Conservation (phyloP, 169 alveolate genomes). For the Perkinsus olseni region DNA sequence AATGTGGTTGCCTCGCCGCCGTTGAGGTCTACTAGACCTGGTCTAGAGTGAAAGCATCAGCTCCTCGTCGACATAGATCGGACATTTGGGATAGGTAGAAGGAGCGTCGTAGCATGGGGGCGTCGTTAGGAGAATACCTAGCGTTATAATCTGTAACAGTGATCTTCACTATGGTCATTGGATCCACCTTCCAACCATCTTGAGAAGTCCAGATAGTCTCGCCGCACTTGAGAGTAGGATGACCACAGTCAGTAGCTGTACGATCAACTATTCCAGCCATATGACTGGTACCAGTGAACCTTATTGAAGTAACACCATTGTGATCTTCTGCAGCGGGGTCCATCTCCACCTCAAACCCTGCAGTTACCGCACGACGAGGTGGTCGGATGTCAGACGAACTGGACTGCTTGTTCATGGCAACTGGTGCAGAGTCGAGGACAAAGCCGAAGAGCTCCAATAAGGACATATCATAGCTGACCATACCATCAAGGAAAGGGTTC, state of each 20-base stretch:
- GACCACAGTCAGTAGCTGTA: neutral
- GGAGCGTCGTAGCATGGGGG: neutral
- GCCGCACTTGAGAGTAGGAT: neutral
- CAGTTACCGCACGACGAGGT: too few relatives aligned
- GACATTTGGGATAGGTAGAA: neutral
- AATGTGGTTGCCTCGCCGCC: neutral
- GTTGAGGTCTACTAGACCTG: too few relatives aligned
- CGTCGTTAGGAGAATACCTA: neutral
- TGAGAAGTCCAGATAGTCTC: neutral
- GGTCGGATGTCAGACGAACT: neutral
- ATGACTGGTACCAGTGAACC: neutral
- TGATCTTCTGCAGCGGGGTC: neutral
- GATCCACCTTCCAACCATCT: neutral
- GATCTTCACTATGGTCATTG: neutral
- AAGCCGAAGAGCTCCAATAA: neutral
- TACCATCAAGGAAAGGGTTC: neutral
- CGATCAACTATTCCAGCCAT: neutral
- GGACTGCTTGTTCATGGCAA: neutral
- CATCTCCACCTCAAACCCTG: neutral
- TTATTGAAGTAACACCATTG: neutral
- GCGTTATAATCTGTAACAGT: neutral
- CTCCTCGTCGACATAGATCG: neutral
- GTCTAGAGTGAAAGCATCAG: neutral
- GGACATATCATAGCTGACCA: neutral
- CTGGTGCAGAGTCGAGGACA: neutral